Evolutionary conservation across 495 filamentous ascomycete genomes (phyloP).

Genomic region (Penicillium pulvis): DNA sequence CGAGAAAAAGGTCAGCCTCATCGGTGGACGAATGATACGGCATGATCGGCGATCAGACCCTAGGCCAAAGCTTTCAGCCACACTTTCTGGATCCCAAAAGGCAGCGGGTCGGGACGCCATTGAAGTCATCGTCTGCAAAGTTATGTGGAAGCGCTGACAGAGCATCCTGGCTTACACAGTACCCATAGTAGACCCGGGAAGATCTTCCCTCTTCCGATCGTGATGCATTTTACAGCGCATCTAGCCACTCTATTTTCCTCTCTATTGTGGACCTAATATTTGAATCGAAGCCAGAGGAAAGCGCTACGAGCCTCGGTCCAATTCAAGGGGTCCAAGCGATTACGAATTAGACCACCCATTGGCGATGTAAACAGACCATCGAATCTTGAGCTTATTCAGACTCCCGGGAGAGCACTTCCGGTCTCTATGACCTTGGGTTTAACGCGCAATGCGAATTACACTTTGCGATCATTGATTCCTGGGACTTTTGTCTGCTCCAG

Average conservation of each 20-base stretch:
- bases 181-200: neutral
- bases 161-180: neutral
- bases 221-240: neutral
- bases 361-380: conserved; percentile 14
- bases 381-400: conserved; percentile 29
- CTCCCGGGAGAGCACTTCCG: conserved; percentile 11
- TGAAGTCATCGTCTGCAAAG: conserved; percentile 1
- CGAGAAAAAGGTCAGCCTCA: neutral
- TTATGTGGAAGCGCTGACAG: neutral
- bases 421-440: neutral
- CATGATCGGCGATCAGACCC: neutral
- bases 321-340: neutral
- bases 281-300: too few relatives aligned
- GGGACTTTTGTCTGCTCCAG: neutral
- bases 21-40: neutral
- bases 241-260: neutral
- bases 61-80: neutral
- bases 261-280: too few relatives aligned
- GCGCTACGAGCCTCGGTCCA: too few relatives aligned
- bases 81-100: neutral
- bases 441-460: neutral
- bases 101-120: neutral
- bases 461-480: neutral
- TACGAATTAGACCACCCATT: conserved; percentile 4
- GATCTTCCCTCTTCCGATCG: neutral